Evolutionary conservation across 2,329 filamentous ascomycete species (phyloP), one percentile per base, ranked within the genome.

Genomic region (Cytospora leucostoma): DNA sequence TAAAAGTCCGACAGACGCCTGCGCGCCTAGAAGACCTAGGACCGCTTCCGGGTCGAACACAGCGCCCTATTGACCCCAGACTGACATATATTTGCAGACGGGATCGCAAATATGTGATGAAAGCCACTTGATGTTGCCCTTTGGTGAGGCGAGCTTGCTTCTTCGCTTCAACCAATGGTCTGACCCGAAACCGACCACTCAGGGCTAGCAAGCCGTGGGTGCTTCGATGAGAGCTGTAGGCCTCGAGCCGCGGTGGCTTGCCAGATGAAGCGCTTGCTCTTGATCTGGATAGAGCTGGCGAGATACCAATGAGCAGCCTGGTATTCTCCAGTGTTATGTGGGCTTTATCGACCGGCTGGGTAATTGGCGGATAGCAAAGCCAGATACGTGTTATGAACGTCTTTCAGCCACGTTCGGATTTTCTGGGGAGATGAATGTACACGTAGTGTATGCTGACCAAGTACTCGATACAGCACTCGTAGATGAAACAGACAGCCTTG

Each of bases 31-130:
- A 60, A 61, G 59, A 64, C 63, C 53, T 65, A 56, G 66, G 63
- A 57, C 56, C 44, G 60, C 32, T 32, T 44, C 34, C 35, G 52
- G 51, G 50, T 59, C 35, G 44, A 15, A 56, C 47, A 17, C 54
- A 56, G 52, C 27, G 32, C 35, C 56, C 32, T 61, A 65, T 61
- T 62, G 63, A 68, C 66, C 67, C 61, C 62, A 64, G 59, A 69
- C 66, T 56, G 47, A 69, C 67, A 68, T 68, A 67, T 67, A 70
- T 68, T 67, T 66, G 40, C 55, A 63, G 52, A 50, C 40, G 12
- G 40, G 33, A 56, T 47, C 49, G 11, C 51, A 56, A 58, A 49
- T 49, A 13, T 49, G 12, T 49, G 64, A 66, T 69, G 67, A 70
- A 69, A 66, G 63, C 6, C n/a, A 54, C 47, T 35, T 61, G 65